Conservation (phyloP, 345 rosid genomes). For the Eucalyptus victrix region DNA sequence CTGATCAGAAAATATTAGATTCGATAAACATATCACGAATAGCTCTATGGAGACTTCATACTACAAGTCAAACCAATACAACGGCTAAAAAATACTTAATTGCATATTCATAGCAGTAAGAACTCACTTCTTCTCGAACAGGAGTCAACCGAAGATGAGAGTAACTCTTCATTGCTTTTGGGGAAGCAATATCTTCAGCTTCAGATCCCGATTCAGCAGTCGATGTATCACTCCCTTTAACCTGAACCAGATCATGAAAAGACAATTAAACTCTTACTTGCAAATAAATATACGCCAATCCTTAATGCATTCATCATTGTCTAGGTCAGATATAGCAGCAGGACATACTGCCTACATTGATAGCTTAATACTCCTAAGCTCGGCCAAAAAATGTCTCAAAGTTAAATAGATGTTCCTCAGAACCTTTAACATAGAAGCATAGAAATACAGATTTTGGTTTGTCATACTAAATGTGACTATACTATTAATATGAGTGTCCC, state of each 20-base stretch:
- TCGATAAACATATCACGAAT: not conserved
- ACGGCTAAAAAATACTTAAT: not conserved
- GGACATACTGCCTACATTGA: not conserved
- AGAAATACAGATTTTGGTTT: not conserved
- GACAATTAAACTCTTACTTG: not conserved
- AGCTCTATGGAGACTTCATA: not conserved
- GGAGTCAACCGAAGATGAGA: constrained; percentile 90
- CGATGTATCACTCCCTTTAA: constrained; percentile 94
- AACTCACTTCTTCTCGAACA: constrained; percentile 91
- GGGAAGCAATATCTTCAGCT: constrained; percentile 87
- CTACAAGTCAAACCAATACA: not conserved
- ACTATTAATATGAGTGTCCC: not conserved
- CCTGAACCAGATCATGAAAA: constrained; percentile 8
- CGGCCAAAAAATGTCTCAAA: not conserved
- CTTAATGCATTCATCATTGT: not conserved
- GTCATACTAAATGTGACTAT: not conserved
- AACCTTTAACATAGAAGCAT: not conserved
- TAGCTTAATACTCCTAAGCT: not conserved
- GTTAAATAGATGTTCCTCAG: not conserved
- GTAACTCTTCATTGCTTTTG: constrained; percentile 76
- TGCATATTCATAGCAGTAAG: not conserved
- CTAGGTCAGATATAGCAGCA: not conserved
- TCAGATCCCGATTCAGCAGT: constrained; percentile 99
- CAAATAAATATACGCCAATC: not conserved
- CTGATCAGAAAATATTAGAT: not conserved